Conservation (phyloP, 2,329 filamentous ascomycete genomes). For the Penicillium sp. region DNA sequence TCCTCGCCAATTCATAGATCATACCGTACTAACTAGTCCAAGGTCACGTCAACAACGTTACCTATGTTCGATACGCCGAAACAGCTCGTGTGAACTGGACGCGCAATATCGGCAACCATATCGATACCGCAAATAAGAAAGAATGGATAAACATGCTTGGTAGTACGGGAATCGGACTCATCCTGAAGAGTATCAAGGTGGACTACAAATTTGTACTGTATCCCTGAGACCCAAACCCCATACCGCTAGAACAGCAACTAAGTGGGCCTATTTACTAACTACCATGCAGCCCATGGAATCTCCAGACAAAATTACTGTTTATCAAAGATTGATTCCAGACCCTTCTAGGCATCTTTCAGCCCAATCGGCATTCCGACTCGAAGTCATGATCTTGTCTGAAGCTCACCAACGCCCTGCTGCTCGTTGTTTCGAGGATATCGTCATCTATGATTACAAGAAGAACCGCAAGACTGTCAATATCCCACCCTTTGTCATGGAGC, state of each 20-base stretch:
- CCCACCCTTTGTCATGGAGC: conserved; percentile 60
- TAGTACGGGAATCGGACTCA: conserved; percentile 67
- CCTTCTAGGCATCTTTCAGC: conserved; percentile 43
- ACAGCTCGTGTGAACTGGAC: conserved; percentile 77
- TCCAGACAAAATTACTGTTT: conserved; percentile 78
- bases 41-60: conserved; percentile 85
- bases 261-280: not conserved
- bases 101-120: conserved; percentile 63
- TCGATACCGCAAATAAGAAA: conserved; percentile 60
- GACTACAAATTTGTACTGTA: conserved; percentile 77
- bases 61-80: conserved; percentile 81
- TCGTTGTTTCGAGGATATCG: conserved; percentile 72
- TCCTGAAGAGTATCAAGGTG: conserved; percentile 74
- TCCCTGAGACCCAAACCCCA: not conserved
- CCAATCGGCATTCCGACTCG: conserved; percentile 45
- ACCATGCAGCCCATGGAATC: conserved; percentile 71
- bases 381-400: conserved; percentile 72
- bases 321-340: conserved; percentile 68
- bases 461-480: conserved; percentile 57
- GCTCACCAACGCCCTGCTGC: conserved; percentile 70
- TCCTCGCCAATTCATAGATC: not conserved
- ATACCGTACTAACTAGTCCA: conserved; percentile 17
- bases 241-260: not conserved
- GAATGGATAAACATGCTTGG: conserved; percentile 71
- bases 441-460: conserved; percentile 70